Base-by-base conservation (phyloP, 371 early-diverging fungal species). In the Umbelopsis sp. region DNA sequence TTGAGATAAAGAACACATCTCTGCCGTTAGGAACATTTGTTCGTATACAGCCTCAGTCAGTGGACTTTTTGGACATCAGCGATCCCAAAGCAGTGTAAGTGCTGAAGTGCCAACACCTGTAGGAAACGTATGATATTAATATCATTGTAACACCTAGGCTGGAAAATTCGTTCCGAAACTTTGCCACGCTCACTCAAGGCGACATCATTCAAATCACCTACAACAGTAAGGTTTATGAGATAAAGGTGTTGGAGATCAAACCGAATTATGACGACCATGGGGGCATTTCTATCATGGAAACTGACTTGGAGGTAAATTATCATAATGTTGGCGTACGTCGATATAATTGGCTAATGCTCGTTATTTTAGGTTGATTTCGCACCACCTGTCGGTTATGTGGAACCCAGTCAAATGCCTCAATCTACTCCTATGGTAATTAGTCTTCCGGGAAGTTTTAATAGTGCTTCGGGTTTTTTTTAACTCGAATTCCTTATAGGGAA, bases 31-130 rank as follows among this genome's bases (percentile, higher is more conserved):
- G 99, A 4, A 89, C 80, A 2, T 95, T 95, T 88, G 96, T 99
- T 50, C 97, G 96, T 76, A 93, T 99, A 57, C 96, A 99, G 70
- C 99, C 99, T 18, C 99, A 99, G 81, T 92, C 94, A 8, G 90
- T 91, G 5, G 97, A 97, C 70, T 99, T 99, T 78, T 82, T 99
- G 68, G 99, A 99, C 70, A 98, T 99, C 69, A 93, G 93, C 20
- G 99, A 99, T 77, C 99, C 97, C 63, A 96, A 96, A 71, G 95
- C 96, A 44, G 99, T 99, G 85, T 92, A 86, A 76, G 84, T 76
- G n/a, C 16, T 22, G 10, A 41, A 7, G 38, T 29, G 25, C 16
- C 4, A 10, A 18, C n/a, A 45, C 1, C 22, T 65, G 25, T 16
- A 29, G 44, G 0, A 22, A 22, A 22, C 22, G 22, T 22, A 22